phyloP scores from a whole-genome alignment of 2,329 filamentous ascomycete species.

The Ceratocystis diversiconidia region DNA sequence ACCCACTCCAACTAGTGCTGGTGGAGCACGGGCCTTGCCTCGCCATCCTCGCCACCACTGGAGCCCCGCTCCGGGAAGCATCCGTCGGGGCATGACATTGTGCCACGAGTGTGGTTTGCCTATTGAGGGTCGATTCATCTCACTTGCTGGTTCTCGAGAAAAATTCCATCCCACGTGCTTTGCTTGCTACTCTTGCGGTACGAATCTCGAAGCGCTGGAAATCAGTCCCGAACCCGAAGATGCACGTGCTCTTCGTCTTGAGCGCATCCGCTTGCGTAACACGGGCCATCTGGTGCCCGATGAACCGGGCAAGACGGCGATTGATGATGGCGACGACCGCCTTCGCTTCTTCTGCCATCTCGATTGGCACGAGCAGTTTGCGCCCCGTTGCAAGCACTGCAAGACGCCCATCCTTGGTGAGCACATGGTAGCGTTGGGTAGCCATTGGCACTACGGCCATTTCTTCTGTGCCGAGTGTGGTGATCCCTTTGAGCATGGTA shows the following conservation, averaged over 20 bases:
- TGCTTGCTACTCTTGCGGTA: slow-evolving; percentile 73
- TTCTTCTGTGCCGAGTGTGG: slow-evolving; percentile 99
- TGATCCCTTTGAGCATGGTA: slow-evolving; percentile 68
- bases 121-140: slow-evolving; percentile 83
- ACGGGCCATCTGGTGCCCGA: slow-evolving; percentile 47
- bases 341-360: slow-evolving; percentile 91
- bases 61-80: slow-evolving; percentile 39
- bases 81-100: slow-evolving; percentile 44
- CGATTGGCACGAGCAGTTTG: slow-evolving; percentile 95
- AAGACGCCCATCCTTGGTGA: slow-evolving; percentile 93
- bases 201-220: slow-evolving; percentile 81
- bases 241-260: slow-evolving; percentile 55
- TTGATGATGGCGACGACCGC: slow-evolving; percentile 57
- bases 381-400: slow-evolving; percentile 87
- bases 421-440: slow-evolving; percentile 80
- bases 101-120: slow-evolving; percentile 74
- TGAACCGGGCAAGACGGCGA: slow-evolving; percentile 46
- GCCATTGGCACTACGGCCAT: slow-evolving; percentile 94
- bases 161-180: slow-evolving; percentile 94
- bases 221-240: slow-evolving; percentile 83
- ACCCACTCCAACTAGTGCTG: slow-evolving; percentile 31
- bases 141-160: slow-evolving; percentile 53
- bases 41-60: slow-evolving; percentile 40
- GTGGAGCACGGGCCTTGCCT: slow-evolving; percentile 24
- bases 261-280: slow-evolving; percentile 51